Base-by-base conservation (phyloP, 2,329 filamentous ascomycete species). In the Phialophora chinensis region DNA sequence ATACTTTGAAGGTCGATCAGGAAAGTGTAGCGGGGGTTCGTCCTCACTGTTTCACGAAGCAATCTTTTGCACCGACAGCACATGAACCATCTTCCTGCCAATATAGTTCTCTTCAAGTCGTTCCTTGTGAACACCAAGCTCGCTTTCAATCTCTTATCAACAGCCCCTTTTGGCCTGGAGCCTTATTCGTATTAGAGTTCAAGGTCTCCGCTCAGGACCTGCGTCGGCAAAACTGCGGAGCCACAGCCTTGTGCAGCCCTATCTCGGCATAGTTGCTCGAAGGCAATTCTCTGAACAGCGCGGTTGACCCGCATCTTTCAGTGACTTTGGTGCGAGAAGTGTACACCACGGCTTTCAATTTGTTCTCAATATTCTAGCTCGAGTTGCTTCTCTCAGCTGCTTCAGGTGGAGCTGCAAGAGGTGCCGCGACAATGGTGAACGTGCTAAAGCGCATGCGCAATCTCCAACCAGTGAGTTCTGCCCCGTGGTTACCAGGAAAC, bases 401-500 rank as follows among this genome's bases (percentile, higher is more conserved):
- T 44, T 8, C 5, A 44, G 38, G 5, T n/a, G 20, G 17, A 44
- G 38, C 38, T n/a, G 7, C 14, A 44, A 44, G 38, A 44, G 14
- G 6, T 44, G 38, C 38, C n/a, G 29, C 38, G 54, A 73, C 78
- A 57, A 83, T 82, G 80, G 80, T 82, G 68, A 82, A 82, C 73
- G 69, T 83, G 54, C 74, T 79, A 69, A 87, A 88, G 80, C 89
- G 92, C 74, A 88, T 92, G 86, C 88, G 89, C 77, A 88, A 87
- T 79, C 82, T 96, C 77, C 88, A 87, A 78, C 83, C 86, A 79
- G 91, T 92, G 84, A 78, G 88, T 84, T 55, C 49, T 50, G 17
- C 60, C 42, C 35, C 60, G n/a, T 58, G 44, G 47, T 47, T 53
- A 42, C 38, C 38, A 44, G 3, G 47, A 12, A n/a, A 25, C 20